Conservation (phyloP, 192 early-diverging fungal species). For the Spinellus fusiger region DNA sequence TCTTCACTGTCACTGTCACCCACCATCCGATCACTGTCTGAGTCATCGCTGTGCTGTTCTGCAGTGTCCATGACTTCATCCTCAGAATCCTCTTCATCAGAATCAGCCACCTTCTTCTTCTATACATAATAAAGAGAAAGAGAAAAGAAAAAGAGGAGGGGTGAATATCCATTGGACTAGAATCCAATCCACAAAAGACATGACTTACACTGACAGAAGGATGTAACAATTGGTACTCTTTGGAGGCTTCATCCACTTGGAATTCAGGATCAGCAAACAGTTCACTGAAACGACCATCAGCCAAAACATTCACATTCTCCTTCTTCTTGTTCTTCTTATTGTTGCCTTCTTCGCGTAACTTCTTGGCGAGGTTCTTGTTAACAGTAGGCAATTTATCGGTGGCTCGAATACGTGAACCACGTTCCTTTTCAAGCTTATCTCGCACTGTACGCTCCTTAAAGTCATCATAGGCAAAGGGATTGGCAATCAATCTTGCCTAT, state of each 20-base stretch:
- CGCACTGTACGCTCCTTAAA: conserved; percentile 73
- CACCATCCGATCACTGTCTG: conserved; percentile 14
- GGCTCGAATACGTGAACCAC: conserved; percentile 82
- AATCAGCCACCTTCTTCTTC: background rate
- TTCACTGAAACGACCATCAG: conserved; percentile 81
- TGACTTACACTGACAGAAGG: conserved; percentile 29
- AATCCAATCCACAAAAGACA: background rate
- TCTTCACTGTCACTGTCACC: conserved; percentile 37
- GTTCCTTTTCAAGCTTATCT: conserved; percentile 79
- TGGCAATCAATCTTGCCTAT: conserved; percentile 84
- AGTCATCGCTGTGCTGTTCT: background rate
- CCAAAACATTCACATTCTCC: conserved; percentile 47
- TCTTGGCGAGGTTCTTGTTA: conserved; percentile 80
- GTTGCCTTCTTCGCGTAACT: conserved; percentile 50
- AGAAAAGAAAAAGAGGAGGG: background rate
- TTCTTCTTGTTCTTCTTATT: conserved; percentile 35
- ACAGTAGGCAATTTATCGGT: conserved; percentile 87
- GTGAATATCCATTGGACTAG: background rate
- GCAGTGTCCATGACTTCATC: conserved; percentile 3
- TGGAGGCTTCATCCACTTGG: conserved; percentile 76
- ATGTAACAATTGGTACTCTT: conserved; percentile 77
- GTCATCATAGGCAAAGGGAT: conserved; percentile 95
- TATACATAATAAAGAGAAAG: no score
- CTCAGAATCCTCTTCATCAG: conserved; percentile 15
- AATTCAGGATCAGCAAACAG: conserved; percentile 90